Evolutionary conservation across 2,329 filamentous ascomycete species (phyloP).

Genomic region (Aspergillus fumigatiaffinis): DNA sequence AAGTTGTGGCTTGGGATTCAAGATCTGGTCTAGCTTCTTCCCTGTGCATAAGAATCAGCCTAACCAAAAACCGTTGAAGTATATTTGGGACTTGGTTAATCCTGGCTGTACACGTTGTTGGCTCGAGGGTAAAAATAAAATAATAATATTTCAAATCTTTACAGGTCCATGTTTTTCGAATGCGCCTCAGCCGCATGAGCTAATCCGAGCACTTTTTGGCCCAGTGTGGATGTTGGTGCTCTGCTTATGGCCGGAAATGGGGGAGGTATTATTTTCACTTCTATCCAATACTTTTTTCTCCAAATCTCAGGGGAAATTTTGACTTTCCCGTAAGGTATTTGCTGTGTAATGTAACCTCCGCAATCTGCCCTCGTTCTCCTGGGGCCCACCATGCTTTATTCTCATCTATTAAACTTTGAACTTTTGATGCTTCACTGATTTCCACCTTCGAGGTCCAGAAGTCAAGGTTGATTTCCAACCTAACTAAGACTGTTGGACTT

Average conservation of each 20-base stretch:
- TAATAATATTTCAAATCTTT: neutral
- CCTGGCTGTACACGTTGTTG: neutral
- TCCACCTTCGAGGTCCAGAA: neutral
- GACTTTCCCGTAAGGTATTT: neutral
- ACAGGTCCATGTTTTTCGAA: slow-evolving; percentile 1
- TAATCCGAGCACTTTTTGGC: neutral
- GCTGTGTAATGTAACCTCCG: neutral
- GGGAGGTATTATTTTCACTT: neutral
- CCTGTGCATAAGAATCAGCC: slow-evolving; percentile 3
- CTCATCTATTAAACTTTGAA: neutral
- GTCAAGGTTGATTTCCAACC: neutral
- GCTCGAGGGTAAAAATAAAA: neutral
- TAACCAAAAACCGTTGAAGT: slow-evolving; percentile 18
- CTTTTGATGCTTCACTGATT: neutral
- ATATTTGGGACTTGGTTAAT: slow-evolving; percentile 4
- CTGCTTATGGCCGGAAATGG: slow-evolving; percentile 1
- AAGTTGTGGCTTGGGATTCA: slow-evolving; percentile 5
- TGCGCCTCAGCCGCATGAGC: slow-evolving; percentile 18
- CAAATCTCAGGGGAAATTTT: neutral
- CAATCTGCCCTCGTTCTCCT: neutral
- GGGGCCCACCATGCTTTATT: neutral
- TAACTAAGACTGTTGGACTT: neutral
- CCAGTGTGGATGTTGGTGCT: neutral
- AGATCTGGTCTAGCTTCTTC: slow-evolving; percentile 2
- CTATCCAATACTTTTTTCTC: neutral